Conservation (phyloP, 768 basidiomycete species). For the Russula emetica region DNA sequence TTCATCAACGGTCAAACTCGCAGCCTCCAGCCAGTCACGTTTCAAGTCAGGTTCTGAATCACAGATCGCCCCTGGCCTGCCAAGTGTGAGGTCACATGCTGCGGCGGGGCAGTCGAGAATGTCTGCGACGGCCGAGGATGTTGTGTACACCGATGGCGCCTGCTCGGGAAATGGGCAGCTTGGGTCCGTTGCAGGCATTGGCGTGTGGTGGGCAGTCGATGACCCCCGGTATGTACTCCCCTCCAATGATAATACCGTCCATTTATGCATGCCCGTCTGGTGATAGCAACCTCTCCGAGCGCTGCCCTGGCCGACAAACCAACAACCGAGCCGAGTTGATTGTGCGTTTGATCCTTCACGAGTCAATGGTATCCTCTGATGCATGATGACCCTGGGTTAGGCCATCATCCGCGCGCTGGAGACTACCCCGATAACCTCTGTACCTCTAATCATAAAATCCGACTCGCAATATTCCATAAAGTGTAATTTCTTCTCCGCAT, state of each 20-base stretch:
- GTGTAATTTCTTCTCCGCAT: conserved; percentile 45
- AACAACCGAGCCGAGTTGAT: conserved; percentile 89
- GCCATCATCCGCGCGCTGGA: conserved; percentile 83
- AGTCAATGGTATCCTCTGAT: neutral
- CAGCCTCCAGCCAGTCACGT: neutral
- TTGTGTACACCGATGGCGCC: conserved; percentile 87
- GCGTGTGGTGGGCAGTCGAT: conserved; percentile 80
- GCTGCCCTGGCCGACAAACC: conserved; percentile 78
- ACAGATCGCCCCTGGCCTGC: neutral
- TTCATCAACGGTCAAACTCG: neutral
- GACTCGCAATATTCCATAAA: conserved; percentile 83
- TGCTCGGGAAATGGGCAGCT: conserved; percentile 75
- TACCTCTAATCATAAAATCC: conserved; percentile 67
- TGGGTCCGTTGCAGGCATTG: conserved; percentile 71
- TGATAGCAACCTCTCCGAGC: conserved; percentile 71
- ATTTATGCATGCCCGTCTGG: neutral
- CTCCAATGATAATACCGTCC: conserved; percentile 1
- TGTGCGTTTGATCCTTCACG: conserved; percentile 39
- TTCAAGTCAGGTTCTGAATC: neutral
- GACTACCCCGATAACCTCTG: conserved; percentile 52
- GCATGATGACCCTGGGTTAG: conserved; percentile 40
- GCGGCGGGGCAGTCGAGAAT: neutral
- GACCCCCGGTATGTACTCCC: conserved; percentile 51
- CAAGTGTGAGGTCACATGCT: neutral
- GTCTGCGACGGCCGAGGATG: conserved; percentile 34